These are phyloP conservation scores for Sugiyamaella japonica DNA, from an alignment of 1,139 yeast genomes.

Conservation along the genomic window DNA sequence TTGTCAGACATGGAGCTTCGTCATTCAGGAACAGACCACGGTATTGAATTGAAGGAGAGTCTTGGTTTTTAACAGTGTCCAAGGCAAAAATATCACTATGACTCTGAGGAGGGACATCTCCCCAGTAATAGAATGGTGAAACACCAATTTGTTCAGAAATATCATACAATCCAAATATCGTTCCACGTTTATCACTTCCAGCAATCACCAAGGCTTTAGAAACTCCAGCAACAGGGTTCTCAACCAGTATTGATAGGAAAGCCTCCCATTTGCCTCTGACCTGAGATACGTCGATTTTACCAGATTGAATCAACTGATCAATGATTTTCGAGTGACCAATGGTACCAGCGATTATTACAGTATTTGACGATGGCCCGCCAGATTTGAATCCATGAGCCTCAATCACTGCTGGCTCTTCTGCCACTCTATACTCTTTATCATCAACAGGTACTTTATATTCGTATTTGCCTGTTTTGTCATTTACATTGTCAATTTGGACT, in stretches of 20 bases:
- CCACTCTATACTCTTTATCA: conserved; percentile 17
- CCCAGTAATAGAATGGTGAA: conserved; percentile 29
- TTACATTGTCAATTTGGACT: conserved; percentile 16
- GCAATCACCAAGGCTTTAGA: conserved; percentile 25
- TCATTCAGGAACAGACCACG: conserved; percentile 29
- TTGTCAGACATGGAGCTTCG: conserved; percentile 26
- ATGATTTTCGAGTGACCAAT: conserved; percentile 24
- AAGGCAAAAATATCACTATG: conserved; percentile 20
- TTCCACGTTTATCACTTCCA: conserved; percentile 27
- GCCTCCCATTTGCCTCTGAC: conserved; percentile 27
- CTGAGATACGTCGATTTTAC: conserved; percentile 21
- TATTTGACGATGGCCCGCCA: conserved; percentile 19
- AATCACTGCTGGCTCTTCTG: conserved; percentile 15
- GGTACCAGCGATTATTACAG: conserved; percentile 26
- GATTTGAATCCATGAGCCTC: conserved; percentile 14
- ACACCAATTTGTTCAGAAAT: conserved; percentile 28
- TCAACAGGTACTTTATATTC: conserved; percentile 21
- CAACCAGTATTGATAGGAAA: conserved; percentile 19
- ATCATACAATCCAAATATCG: conserved; percentile 26
- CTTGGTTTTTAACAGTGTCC: conserved; percentile 13
- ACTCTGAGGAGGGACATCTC: conserved; percentile 22
- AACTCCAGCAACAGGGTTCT: conserved; percentile 22
- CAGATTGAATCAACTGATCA: conserved; percentile 19
- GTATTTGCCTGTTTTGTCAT: conserved; percentile 21
- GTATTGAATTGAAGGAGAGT: conserved; percentile 25